Evolutionary conservation across 306 rosid species (phyloP).

Genomic region (Sicyos baderoa): DNA sequence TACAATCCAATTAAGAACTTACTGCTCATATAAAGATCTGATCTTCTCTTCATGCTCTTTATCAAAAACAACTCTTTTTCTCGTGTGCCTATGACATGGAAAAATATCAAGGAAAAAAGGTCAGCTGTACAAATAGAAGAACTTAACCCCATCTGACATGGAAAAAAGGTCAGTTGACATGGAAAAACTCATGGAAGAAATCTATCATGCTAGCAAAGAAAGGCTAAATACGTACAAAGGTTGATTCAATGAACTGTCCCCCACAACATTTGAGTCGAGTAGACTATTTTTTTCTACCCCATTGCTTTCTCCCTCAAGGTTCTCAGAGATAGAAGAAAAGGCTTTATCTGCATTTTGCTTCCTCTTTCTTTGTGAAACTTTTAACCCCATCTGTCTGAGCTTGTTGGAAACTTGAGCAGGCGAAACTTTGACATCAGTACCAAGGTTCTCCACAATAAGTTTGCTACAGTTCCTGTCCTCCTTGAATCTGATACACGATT

Average conservation of each 20-base stretch:
- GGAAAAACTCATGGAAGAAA: slow-evolving; percentile 7
- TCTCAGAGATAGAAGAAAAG: slow-evolving; percentile 28
- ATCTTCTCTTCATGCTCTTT: slow-evolving; percentile 69
- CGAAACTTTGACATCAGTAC: slow-evolving; percentile 59
- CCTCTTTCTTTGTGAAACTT: slow-evolving; percentile 41
- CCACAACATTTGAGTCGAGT: slow-evolving; percentile 28
- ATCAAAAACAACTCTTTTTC: slow-evolving; percentile 55
- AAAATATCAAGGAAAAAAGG: not conserved
- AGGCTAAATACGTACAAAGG: slow-evolving; percentile 44
- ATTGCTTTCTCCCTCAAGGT: slow-evolving; percentile 31
- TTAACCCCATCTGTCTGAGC: slow-evolving; percentile 61
- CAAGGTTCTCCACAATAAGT: slow-evolving; percentile 58
- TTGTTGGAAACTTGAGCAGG: slow-evolving; percentile 58
- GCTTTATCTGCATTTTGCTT: slow-evolving; percentile 24
- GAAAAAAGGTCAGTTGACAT: not conserved
- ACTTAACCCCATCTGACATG: too few species aligned
- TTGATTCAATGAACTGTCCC: slow-evolving; percentile 31
- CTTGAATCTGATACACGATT: slow-evolving; percentile 45
- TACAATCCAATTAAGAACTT: slow-evolving; percentile 35
- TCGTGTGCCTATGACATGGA: slow-evolving; percentile 37
- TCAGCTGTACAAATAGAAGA: not conserved
- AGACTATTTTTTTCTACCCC: slow-evolving; percentile 21
- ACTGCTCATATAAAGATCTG: slow-evolving; percentile 69
- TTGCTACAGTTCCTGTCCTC: slow-evolving; percentile 51
- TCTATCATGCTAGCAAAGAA: slow-evolving; percentile 4